Evolutionary conservation across 805 yeast species (phyloP).

Genomic region (Saccharomycopsis oosterbeekiorum): DNA sequence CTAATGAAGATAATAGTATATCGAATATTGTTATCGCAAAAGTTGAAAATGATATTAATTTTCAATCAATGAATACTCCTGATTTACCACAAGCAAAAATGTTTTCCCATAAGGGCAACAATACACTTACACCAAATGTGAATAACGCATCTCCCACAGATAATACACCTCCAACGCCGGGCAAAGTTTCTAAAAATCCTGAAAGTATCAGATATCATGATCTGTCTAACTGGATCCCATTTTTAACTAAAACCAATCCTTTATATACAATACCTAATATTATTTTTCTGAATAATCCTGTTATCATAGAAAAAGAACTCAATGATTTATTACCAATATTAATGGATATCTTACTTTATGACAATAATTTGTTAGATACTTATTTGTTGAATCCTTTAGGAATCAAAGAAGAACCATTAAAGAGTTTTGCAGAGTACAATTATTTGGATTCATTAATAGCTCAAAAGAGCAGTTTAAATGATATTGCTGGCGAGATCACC

Average conservation of each 20-base stretch:
- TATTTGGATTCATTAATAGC: neutral
- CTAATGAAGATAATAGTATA: neutral
- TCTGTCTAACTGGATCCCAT: slow-evolving; percentile 54
- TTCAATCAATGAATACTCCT: slow-evolving; percentile 11
- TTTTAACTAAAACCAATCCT: slow-evolving; percentile 55
- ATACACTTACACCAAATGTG: neutral
- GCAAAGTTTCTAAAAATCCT: slow-evolving; percentile 8
- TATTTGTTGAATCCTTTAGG: slow-evolving; percentile 2
- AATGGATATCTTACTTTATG: slow-evolving; percentile 11
- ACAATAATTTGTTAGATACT: slow-evolving; percentile 8
- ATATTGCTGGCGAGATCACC: slow-evolving; percentile 8
- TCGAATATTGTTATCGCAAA: neutral
- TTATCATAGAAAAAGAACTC: slow-evolving; percentile 21
- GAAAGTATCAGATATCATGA: slow-evolving; percentile 18
- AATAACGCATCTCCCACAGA: neutral
- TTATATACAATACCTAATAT: slow-evolving; percentile 49
- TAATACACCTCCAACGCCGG: neutral
- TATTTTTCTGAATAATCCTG: slow-evolving; percentile 34
- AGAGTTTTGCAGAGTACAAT: slow-evolving; percentile 3
- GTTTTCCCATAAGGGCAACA: neutral
- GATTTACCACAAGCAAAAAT: slow-evolving; percentile 9
- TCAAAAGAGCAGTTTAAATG: neutral
- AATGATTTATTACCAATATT: slow-evolving; percentile 25
- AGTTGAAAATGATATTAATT: slow-evolving; percentile 1
- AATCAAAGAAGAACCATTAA: slow-evolving; percentile 14